phyloP scores from a whole-genome alignment of 305 asterid genomes.

The Andrographis paniculata region DNA sequence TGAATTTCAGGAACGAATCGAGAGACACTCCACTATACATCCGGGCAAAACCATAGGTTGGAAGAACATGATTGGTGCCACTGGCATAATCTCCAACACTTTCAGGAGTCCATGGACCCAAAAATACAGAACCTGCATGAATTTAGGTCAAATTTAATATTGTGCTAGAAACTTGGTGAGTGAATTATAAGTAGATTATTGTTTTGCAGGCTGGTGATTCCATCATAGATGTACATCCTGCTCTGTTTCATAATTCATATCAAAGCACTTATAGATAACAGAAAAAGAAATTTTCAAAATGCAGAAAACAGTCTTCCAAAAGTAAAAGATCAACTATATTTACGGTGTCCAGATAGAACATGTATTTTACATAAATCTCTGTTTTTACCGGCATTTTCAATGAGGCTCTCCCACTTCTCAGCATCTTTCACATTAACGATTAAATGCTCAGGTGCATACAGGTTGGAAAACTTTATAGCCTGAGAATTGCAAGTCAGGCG shows the following conservation, averaged over 20 bases:
- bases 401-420: conserved; percentile 83
- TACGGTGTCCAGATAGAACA: too few relatives aligned
- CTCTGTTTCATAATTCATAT: too few relatives aligned
- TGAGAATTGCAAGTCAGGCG: conserved; percentile 24
- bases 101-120: conserved; percentile 93
- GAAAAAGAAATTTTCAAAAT: too few relatives aligned
- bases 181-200: background rate
- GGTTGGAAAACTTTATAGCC: conserved; percentile 84
- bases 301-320: too few relatives aligned
- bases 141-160: background rate
- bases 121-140: conserved; percentile 69
- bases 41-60: conserved; percentile 90
- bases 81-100: conserved; percentile 99
- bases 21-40: conserved; percentile 88
- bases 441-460: conserved; percentile 93
- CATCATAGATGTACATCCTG: too few relatives aligned
- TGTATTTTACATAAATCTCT: too few relatives aligned
- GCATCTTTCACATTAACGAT: conserved; percentile 90
- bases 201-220: background rate
- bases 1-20: conserved; percentile 83
- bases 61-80: conserved; percentile 93
- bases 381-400: conserved; percentile 98
- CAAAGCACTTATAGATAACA: too few relatives aligned
- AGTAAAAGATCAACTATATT: too few relatives aligned
- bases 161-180: background rate